Conservation (phyloP, 2,329 filamentous ascomycete genomes). For the Exophiala xenobiotica region DNA sequence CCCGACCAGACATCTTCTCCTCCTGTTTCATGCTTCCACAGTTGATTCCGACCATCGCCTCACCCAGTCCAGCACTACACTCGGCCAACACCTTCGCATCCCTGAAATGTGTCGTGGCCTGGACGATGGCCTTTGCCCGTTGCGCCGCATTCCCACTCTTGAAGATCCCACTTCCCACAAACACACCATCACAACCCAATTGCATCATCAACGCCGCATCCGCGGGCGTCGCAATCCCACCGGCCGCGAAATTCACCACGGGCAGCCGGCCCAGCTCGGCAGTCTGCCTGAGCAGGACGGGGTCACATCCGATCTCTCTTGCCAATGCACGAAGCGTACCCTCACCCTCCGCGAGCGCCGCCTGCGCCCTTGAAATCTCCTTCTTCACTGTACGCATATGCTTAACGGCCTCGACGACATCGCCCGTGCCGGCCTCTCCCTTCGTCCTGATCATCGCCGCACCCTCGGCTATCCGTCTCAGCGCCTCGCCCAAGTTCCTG, state of each 20-base stretch:
- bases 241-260: slow-evolving; percentile 96
- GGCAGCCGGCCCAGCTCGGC: slow-evolving; percentile 84
- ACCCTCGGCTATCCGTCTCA: slow-evolving; percentile 86
- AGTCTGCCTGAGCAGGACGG: slow-evolving; percentile 77
- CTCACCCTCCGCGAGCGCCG: slow-evolving; percentile 57
- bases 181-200: slow-evolving; percentile 94
- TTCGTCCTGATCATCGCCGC: slow-evolving; percentile 99
- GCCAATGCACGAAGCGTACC: slow-evolving; percentile 76
- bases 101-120: slow-evolving; percentile 86
- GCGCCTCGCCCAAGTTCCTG: slow-evolving; percentile 87
- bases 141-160: slow-evolving; percentile 89
- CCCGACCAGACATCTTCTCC: slow-evolving; percentile 80
- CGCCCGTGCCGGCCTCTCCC: slow-evolving; percentile 94
- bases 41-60: slow-evolving; percentile 97
- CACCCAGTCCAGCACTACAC: slow-evolving; percentile 84
- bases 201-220: slow-evolving; percentile 99
- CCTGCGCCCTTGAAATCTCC: slow-evolving; percentile 72
- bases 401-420: slow-evolving; percentile 92
- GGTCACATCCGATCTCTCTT: slow-evolving; percentile 76
- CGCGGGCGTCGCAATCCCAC: slow-evolving; percentile 98
- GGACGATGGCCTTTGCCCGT: slow-evolving; percentile 90
- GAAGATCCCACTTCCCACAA: slow-evolving; percentile 96
- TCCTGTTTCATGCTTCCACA: slow-evolving; percentile 71
- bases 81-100: slow-evolving; percentile 83
- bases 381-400: slow-evolving; percentile 90